These are phyloP conservation scores for Ascocoryne sarcoides DNA, from an alignment of 2,329 filamentous ascomycete genomes.

Conservation along the genomic window DNA sequence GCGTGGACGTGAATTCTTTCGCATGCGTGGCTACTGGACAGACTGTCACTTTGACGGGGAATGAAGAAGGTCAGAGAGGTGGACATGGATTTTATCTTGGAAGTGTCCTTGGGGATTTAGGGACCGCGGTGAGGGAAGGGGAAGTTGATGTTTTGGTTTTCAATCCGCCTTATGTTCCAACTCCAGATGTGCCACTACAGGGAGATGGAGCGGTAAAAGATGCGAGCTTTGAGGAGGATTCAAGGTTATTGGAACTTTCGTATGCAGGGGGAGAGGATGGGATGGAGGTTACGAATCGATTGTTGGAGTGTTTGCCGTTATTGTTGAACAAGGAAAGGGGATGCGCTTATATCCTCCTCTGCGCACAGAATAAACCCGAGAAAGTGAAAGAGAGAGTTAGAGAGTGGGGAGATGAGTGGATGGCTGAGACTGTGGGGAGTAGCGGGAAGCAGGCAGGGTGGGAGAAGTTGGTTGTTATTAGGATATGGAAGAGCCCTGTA, in stretches of 20 bases:
- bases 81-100: constrained; percentile 48
- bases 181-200: constrained; percentile 58
- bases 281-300: constrained; percentile 83
- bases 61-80: constrained; percentile 21
- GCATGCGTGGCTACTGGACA: constrained; percentile 68
- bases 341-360: constrained; percentile 83
- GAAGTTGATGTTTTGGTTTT: constrained; percentile 81
- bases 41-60: constrained; percentile 44
- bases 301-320: constrained; percentile 54
- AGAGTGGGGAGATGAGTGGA: constrained; percentile 55
- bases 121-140: constrained; percentile 46
- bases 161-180: constrained; percentile 96
- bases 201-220: constrained; percentile 16
- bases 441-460: constrained; percentile 87
- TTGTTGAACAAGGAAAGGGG: constrained; percentile 56
- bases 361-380: constrained; percentile 80
- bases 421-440: constrained; percentile 64
- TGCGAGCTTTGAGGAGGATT: constrained; percentile 64
- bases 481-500: constrained; percentile 53
- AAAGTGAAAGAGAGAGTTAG: constrained; percentile 57
- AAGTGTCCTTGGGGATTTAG: constrained; percentile 62
- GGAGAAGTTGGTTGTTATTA: constrained; percentile 86
- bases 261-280: constrained; percentile 86
- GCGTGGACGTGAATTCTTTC: constrained; percentile 76
- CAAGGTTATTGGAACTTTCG: constrained; percentile 71